Base-by-base conservation (phyloP, 2,329 filamentous ascomycete species). In the Diaporthe sp. region DNA sequence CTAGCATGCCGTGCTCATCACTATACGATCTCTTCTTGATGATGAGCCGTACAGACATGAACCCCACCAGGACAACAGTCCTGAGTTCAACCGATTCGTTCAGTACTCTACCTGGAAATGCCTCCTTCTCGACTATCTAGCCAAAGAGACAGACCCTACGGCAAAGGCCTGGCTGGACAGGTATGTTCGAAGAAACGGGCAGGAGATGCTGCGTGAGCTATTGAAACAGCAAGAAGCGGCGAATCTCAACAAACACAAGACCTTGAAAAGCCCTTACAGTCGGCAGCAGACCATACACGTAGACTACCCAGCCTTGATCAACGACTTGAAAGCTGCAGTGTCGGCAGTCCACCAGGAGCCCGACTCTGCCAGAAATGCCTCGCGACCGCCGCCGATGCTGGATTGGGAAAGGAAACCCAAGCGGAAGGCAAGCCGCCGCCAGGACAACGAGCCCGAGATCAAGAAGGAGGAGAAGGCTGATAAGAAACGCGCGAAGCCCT, bases 21-120 rank as follows among this genome's bases (percentile, higher is more conserved):
- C 59, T 25, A 62, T 62, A 31, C 39, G 59, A 13, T 62, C 59
- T n/a, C 59, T 62, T 22, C 59, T 62, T 28, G 59, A 62, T 8
- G 59, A 62, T 17, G 59, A 62, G n/a, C 59, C 59, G n/a, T 44
- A 31, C n/a, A 62, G 15, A 46, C 59, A 62, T 62, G 59, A 62
- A 22, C 59, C 59, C 25, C 0, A 2, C n/a, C 3, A 28, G 15
- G 12, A 10, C 59, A 31, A 46, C 25, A 44, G 12, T 42, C 59
- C 59, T 13, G 8, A 5, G 0, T 62, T 62, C 59, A 62, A 62
- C 59, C 39, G 10, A 28, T 31, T 19, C 4, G 59, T 62, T 10
- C 19, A 62, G 59, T 62, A 62, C 59, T 6, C 25, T 2, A 62
- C 59, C 59, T 62, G 59, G 59, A 62, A 22, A 22, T 6, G 59